These are phyloP conservation scores for Exophiala viscosa DNA, from an alignment of 2,329 filamentous ascomycete species.

Conservation along the genomic window DNA sequence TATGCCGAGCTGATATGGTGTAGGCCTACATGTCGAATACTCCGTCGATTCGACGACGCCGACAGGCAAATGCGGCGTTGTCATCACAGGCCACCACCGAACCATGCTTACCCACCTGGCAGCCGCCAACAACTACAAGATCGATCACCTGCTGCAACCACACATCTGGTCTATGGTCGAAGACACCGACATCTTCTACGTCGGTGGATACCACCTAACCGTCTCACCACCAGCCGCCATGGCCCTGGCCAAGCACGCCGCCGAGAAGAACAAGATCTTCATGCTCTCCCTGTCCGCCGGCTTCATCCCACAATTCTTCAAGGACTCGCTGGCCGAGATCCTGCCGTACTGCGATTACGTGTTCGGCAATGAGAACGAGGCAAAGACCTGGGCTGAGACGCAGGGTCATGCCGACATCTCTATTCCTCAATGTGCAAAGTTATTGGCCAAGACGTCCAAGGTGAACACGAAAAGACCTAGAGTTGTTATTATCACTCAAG, in stretches of 20 bases:
- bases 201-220: slow-evolving; percentile 96
- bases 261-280: slow-evolving; percentile 81
- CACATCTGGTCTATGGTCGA: slow-evolving; percentile 90
- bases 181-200: slow-evolving; percentile 82
- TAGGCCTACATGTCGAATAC: slow-evolving; percentile 72
- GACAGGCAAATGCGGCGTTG: slow-evolving; percentile 90
- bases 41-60: slow-evolving; percentile 78
- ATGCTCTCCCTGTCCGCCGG: slow-evolving; percentile 89
- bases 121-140: slow-evolving; percentile 93
- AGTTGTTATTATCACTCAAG: slow-evolving; percentile 89
- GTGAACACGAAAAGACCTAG: slow-evolving; percentile 74
- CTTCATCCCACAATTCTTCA: slow-evolving; percentile 97
- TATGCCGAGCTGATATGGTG: background rate
- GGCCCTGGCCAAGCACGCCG: slow-evolving; percentile 86
- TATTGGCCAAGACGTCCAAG: slow-evolving; percentile 79
- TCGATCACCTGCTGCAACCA: slow-evolving; percentile 86
- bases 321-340: slow-evolving; percentile 82
- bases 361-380: slow-evolving; percentile 96
- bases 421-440: slow-evolving; percentile 67
- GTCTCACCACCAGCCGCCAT: slow-evolving; percentile 88
- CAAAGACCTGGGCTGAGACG: slow-evolving; percentile 77
- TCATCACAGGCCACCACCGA: slow-evolving; percentile 96
- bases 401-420: slow-evolving; percentile 67
- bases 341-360: slow-evolving; percentile 95
- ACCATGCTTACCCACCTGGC: slow-evolving; percentile 92